Evolutionary conservation across 2,329 filamentous ascomycete genomes (phyloP).

Genomic region (Cordyceps pruinosa): DNA sequence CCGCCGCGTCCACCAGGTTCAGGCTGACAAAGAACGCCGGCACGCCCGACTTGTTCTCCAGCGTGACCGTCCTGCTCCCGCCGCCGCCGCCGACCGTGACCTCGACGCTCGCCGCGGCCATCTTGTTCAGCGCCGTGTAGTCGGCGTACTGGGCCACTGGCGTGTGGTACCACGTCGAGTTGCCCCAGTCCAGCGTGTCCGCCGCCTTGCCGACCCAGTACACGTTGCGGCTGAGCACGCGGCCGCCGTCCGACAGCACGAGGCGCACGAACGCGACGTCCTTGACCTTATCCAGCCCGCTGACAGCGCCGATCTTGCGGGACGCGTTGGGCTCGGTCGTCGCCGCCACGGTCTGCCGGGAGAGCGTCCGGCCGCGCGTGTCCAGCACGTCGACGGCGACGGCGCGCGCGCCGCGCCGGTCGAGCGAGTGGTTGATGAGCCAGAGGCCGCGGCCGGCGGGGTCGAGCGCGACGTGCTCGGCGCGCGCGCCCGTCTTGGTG

Average conservation of each 20-base stretch:
- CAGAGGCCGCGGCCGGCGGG: conserved; percentile 40
- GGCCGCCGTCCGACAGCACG: conserved; percentile 25
- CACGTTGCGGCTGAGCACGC: conserved; percentile 45
- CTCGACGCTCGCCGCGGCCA: conserved; percentile 32
- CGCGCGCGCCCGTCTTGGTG: conserved; percentile 41
- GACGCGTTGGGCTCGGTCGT: conserved; percentile 37
- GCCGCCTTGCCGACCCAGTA: conserved; percentile 47
- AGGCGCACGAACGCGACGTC: conserved; percentile 46
- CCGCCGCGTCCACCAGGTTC: conserved; percentile 37
- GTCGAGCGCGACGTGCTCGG: conserved; percentile 51
- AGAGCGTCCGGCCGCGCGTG: conserved; percentile 36
- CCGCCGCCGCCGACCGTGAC: conserved; percentile 16
- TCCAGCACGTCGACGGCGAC: conserved; percentile 45
- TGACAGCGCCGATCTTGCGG: conserved; percentile 24
- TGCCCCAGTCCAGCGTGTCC: conserved; percentile 48
- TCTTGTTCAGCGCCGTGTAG: conserved; percentile 36
- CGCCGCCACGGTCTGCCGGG: conserved; percentile 23
- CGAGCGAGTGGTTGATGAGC: conserved; percentile 47
- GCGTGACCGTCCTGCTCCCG: conserved; percentile 25
- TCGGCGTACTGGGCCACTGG: conserved; percentile 26
- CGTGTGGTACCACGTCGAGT: conserved; percentile 53
- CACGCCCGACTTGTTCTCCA: conserved; percentile 44
- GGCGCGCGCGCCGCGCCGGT: conserved; percentile 30
- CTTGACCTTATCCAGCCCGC: conserved; percentile 24
- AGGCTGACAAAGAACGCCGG: conserved; percentile 54